Evolutionary conservation across 1,284 basidiomycete genomes (phyloP).

Genomic region (Tilletia horrida): DNA sequence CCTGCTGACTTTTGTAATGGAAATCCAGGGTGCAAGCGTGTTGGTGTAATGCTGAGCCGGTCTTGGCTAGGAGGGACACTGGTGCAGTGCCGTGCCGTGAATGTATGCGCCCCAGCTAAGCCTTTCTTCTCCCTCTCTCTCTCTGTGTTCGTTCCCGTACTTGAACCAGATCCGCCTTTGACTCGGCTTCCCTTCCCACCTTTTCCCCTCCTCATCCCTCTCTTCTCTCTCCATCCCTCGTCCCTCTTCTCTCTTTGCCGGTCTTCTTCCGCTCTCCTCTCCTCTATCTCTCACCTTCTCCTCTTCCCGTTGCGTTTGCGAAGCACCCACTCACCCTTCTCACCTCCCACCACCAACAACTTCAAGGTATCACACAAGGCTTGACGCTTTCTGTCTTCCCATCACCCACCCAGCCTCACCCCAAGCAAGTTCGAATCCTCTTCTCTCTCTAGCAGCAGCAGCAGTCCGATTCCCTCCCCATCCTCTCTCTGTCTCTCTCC

Average conservation of each 20-base stretch:
- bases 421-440: background rate
- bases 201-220: background rate
- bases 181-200: background rate
- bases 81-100: no score
- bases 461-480: background rate
- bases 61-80: no score
- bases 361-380: slow-evolving; percentile 8
- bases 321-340: no score
- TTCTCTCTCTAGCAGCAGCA: no score
- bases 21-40: no score
- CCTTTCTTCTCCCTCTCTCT: no score
- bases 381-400: background rate
- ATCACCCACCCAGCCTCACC: background rate
- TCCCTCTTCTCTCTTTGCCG: slow-evolving; percentile 1
- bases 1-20: no score
- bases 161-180: background rate
- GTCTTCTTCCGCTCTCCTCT: background rate
- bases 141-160: no score
- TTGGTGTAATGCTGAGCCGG: no score
- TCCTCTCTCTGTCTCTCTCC: slow-evolving; percentile 1
- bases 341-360: background rate
- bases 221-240: background rate
- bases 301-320: slow-evolving; percentile 3
- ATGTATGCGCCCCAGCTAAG: no score
- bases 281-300: background rate